A percentile compares a stretch with the other conserved stretches of the same genome.
Conservation (phyloP, 306 rosid species). For the Bauhinia variegata region DNA sequence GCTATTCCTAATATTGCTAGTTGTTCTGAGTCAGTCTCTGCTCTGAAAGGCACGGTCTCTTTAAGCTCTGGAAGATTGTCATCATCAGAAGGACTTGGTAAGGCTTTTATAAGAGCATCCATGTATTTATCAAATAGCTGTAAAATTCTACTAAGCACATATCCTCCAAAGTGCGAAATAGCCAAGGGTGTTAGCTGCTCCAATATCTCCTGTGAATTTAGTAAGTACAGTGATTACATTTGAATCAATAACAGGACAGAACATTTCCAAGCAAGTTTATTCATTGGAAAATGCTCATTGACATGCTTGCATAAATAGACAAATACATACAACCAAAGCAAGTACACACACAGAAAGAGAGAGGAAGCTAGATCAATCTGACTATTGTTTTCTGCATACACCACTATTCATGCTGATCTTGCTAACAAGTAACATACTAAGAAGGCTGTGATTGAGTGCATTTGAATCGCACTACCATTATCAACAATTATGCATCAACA, state of each 20-base stretch:
- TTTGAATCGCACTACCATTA: slow-evolving; percentile 11
- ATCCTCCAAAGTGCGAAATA: slow-evolving; percentile 82
- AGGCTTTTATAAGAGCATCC: slow-evolving; percentile 80
- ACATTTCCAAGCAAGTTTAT: slow-evolving; percentile 26
- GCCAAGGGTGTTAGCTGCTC: slow-evolving; percentile 78
- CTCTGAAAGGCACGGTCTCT: slow-evolving; percentile 72
- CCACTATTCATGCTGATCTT: slow-evolving; percentile 3
- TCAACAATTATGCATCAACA: slow-evolving; percentile 28
- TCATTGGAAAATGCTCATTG: slow-evolving; percentile 9
- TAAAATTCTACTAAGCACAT: slow-evolving; percentile 63
- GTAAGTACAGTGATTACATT: slow-evolving; percentile 24
- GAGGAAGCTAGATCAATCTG: not conserved
- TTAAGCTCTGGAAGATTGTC: slow-evolving; percentile 80
- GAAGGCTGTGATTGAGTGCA: slow-evolving; percentile 14
- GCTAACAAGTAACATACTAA: not conserved
- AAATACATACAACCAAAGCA: slow-evolving; percentile 7
- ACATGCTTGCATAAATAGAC: slow-evolving; percentile 1
- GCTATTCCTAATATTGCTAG: slow-evolving; percentile 88
- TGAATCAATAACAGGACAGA: slow-evolving; percentile 7
- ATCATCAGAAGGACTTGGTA: slow-evolving; percentile 92
- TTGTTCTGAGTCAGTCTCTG: slow-evolving; percentile 95
- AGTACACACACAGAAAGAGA: slow-evolving; percentile 19
- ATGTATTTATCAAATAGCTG: slow-evolving; percentile 85
- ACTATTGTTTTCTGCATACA: slow-evolving; percentile 12
- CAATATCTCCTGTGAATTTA: slow-evolving; percentile 77